Evolutionary conservation across 768 basidiomycete genomes (phyloP), one percentile per base, ranked within the genome.

Genomic region (Melanogaster broomeanus): DNA sequence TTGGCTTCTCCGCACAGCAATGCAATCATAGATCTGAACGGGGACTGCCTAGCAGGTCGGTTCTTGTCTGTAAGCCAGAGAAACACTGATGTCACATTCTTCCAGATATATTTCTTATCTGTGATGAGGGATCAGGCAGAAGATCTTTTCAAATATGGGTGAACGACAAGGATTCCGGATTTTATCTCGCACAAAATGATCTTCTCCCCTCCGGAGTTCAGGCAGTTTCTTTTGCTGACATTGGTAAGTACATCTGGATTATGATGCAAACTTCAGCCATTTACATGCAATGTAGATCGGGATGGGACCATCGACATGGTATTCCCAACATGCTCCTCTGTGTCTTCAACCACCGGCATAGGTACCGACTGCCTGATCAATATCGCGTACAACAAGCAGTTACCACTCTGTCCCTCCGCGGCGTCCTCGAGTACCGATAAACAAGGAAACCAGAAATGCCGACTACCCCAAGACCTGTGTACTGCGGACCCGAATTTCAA

Each of bases 291-390:
- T 45, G 2, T 53, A 89, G 95, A 98, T 62, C 85, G 97, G 7
- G 97, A 98, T 60, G 97, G 97, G 1, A 95, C 96, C 1, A 89
- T 98, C 28, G 97, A 98, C 67, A 84, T 98, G 79, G 77, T 99
- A 40, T 93, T 98, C 63, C 81, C 91, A 0, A 89, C 89, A 1
- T 99, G 97, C 65, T 70, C 75, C 0, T 80, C 77, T 3, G 82
- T 90, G n/a, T 86, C 88, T 0, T 65, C 74, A 1, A 74, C 78
- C 1, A 83, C 78, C 0, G 93, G 94, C 3, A 70, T 90, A 1
- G 94, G 94, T 11, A 73, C 73, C 2, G 79, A 82, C 35, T 98
- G 97, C 66, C 74, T 74, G 44, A 81, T 99, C 68, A 96, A 95
- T 63, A 88, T 98, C 49, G 95, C 86, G 4, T 98, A 92, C 72